phyloP scores from a whole-genome alignment of 805 yeast genomes.

The Monosporozyma unispora region DNA sequence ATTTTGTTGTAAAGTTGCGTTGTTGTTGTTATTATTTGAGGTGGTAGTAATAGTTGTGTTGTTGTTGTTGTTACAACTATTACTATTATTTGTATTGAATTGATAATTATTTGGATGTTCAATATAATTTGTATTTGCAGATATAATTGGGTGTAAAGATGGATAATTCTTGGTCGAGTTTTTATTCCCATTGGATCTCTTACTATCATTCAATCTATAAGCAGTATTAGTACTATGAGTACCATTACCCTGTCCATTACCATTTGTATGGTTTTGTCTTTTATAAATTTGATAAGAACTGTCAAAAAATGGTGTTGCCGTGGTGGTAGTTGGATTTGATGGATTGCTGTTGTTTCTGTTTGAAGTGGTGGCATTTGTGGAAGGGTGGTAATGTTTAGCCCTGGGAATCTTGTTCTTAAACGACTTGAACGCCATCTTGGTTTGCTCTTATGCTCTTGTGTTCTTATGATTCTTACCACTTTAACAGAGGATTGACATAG shows the following conservation, averaged over 20 bases:
- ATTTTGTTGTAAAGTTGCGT: not conserved
- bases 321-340: not conserved
- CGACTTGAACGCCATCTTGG: slow-evolving; percentile 34
- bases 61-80: not conserved
- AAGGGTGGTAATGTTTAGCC: slow-evolving; percentile 1
- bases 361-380: not conserved
- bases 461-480: no score
- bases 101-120: not conserved
- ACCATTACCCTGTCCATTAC: slow-evolving; percentile 18
- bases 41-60: not conserved
- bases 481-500: no score
- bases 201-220: not conserved
- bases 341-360: not conserved
- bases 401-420: slow-evolving; percentile 30
- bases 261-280: slow-evolving; percentile 31
- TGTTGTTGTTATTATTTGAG: not conserved
- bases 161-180: slow-evolving; percentile 13
- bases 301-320: slow-evolving; percentile 32
- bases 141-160: slow-evolving; percentile 27
- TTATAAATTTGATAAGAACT: slow-evolving; percentile 35
- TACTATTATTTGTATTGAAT: not conserved
- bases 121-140: slow-evolving; percentile 26
- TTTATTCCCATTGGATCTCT: not conserved
- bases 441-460: not conserved
- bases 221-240: slow-evolving; percentile 8